Base-by-base conservation (phyloP, 148 eudicot genomes). In the Cornus florida region DNA sequence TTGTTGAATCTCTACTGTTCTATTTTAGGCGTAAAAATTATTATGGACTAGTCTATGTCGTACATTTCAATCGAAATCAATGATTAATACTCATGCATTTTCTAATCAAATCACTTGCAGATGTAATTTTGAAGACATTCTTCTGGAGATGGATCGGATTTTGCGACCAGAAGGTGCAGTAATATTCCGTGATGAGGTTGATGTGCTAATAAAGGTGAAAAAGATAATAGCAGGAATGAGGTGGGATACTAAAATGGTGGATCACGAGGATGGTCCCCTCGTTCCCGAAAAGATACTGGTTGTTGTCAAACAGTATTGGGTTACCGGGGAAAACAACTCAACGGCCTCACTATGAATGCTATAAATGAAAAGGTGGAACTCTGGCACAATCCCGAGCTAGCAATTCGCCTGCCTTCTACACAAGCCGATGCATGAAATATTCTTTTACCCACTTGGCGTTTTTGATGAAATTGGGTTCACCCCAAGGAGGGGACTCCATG, bases 141-240 rank as follows among this genome's bases (percentile, higher is more conserved):
- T 83, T 24, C 32, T 83, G n/a, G 85, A 83, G 75, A 78, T 83
- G 85, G 85, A 83, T 67, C 68, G 85, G 38, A 78, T 83, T 39
- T 62, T 83, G 72, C 75, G 85, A 38, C 85, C 85, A 19, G 85
- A 83, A 73, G 85, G 85, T 8, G 66, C 82, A 39, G 85, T 83
- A 14, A 78, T 83, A 78, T 46, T 83, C 41, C 85, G 85, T 10
- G 85, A 83, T 50, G 8, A 75, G 5, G 85, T 33, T 10, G 60
- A 78, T 64, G 85, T 78, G 35, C 53, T 83, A 7, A 41, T 14
- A 68, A 69, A 78, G 66, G 85, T 78, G 75, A 83, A 74, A 31
- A 83, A 64, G 64, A 78, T 78, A 6, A 60, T 50, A 1, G 35
- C 56, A 1, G 85, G 85, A 32, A 83, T 83, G 82, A 83, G 85